phyloP scores from a whole-genome alignment of 2,329 filamentous ascomycete species.

The Pseudogymnoascus pannorum region DNA sequence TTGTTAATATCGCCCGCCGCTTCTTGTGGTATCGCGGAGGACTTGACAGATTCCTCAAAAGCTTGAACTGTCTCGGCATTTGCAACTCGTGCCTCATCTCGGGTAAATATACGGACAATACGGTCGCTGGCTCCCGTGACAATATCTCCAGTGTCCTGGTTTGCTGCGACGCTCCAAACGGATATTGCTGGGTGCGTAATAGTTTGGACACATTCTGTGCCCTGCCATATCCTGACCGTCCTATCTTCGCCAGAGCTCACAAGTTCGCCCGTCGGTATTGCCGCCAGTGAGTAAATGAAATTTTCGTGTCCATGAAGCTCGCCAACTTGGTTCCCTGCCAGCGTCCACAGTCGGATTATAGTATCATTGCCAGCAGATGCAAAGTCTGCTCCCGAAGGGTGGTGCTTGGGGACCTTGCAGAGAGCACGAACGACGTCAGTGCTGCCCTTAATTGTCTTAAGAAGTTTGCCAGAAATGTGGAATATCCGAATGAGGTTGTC shows the following conservation, averaged over 20 bases:
- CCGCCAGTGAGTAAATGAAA: slow-evolving; percentile 83
- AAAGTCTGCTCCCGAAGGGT: slow-evolving; percentile 81
- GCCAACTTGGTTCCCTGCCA: slow-evolving; percentile 67
- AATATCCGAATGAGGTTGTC: slow-evolving; percentile 87
- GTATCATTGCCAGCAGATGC: slow-evolving; percentile 93
- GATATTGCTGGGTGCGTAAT: slow-evolving; percentile 97
- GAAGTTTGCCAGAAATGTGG: slow-evolving; percentile 54
- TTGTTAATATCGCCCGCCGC: slow-evolving; percentile 81
- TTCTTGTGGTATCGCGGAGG: slow-evolving; percentile 81
- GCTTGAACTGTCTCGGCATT: slow-evolving; percentile 58
- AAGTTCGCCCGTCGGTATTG: slow-evolving; percentile 74
- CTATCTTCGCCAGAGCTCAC: slow-evolving; percentile 90
- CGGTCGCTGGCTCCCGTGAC: slow-evolving; percentile 90
- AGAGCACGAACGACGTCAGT: slow-evolving; percentile 84
- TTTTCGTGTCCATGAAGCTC: slow-evolving; percentile 84
- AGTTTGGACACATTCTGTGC: slow-evolving; percentile 77
- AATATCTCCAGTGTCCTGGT: slow-evolving; percentile 77
- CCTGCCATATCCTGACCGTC: slow-evolving; percentile 85
- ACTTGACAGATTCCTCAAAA: slow-evolving; percentile 76
- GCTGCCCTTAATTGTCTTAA: slow-evolving; percentile 60
- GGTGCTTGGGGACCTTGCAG: slow-evolving; percentile 66
- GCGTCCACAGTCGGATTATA: slow-evolving; percentile 76
- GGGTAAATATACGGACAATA: slow-evolving; percentile 75
- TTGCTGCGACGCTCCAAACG: slow-evolving; percentile 87
- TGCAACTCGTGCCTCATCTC: slow-evolving; percentile 62